phyloP scores from a whole-genome alignment of 805 yeast genomes.

The Monosporozyma unispora region DNA sequence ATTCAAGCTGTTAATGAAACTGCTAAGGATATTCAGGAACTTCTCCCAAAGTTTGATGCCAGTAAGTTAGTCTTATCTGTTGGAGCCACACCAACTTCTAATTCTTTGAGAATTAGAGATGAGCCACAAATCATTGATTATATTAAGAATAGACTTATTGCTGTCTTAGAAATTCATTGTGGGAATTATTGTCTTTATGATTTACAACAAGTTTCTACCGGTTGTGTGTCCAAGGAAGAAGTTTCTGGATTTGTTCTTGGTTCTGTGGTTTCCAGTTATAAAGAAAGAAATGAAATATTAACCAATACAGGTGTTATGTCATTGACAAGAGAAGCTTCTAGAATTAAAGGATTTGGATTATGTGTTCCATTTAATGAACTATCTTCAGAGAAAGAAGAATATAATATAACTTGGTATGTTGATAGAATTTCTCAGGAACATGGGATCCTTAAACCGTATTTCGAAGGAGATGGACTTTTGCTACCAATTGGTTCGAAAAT shows the following conservation, averaged over 20 bases:
- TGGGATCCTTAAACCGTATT: constrained; percentile 53
- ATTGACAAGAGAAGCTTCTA: constrained; percentile 56
- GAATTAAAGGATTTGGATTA: constrained; percentile 48
- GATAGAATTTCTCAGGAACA: constrained; percentile 73
- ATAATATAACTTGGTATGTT: constrained; percentile 47
- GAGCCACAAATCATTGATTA: constrained; percentile 6
- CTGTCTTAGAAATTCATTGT: constrained; percentile 63
- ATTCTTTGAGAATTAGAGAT: constrained; percentile 33
- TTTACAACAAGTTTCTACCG: constrained; percentile 68
- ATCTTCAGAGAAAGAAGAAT: constrained; percentile 31
- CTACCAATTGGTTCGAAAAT: constrained; percentile 40
- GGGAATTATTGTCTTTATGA: constrained; percentile 72
- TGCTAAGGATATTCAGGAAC: constrained; percentile 26
- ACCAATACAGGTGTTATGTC: constrained; percentile 69
- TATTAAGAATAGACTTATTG: constrained; percentile 24
- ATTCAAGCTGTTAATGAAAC: constrained; percentile 49
- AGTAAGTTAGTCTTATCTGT: constrained; percentile 48
- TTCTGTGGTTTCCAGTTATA: constrained; percentile 51
- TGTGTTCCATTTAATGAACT: constrained; percentile 22
- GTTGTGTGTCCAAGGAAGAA: constrained; percentile 38
- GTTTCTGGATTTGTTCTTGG: constrained; percentile 49
- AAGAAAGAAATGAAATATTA: constrained; percentile 45
- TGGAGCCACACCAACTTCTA: constrained; percentile 79
- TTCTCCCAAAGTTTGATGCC: constrained; percentile 25
- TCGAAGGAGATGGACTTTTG: constrained; percentile 18